Evolutionary conservation across 169 alveolate species (phyloP).

Genomic region (Nephromyces sp.): DNA sequence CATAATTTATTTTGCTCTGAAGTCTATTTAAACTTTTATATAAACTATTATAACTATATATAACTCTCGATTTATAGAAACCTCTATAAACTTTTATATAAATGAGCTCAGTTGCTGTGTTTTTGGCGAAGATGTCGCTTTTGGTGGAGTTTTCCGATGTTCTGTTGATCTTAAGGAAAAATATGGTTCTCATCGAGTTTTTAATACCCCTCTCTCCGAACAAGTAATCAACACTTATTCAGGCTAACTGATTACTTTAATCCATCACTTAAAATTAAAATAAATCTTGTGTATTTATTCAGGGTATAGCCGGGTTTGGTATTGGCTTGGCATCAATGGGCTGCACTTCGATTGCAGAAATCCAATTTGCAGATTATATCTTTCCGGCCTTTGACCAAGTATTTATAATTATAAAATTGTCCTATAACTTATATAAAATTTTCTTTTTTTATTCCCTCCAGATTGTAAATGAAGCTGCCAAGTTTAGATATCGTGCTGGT

Average conservation of each 20-base stretch:
- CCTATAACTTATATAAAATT: neutral
- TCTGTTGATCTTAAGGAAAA: constrained; percentile 82
- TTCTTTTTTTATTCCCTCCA: constrained; percentile 7
- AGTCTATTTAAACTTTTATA: no score
- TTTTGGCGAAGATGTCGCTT: constrained; percentile 95
- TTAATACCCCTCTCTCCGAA: constrained; percentile 91
- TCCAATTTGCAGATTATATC: constrained; percentile 93
- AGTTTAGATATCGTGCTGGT: constrained; percentile 85
- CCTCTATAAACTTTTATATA: no score
- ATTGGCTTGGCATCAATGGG: constrained; percentile 89
- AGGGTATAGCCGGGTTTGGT: constrained; percentile 93
- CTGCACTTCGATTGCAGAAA: constrained; percentile 89
- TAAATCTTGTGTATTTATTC: neutral
- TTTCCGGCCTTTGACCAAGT: constrained; percentile 94
- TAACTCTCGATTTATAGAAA: no score
- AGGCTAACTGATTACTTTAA: neutral
- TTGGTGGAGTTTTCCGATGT: constrained; percentile 97
- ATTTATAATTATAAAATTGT: neutral
- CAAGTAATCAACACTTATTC: constrained; percentile 43
- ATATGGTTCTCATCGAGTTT: constrained; percentile 83
- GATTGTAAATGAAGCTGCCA: constrained; percentile 93
- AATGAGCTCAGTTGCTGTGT: constrained; percentile 46
- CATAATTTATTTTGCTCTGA: no score
- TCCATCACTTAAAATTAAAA: neutral
- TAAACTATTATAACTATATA: no score